Evolutionary conservation across 371 early-diverging fungal species (phyloP), one percentile per base, ranked within the genome.

Genomic region (Gilbertella persicaria): DNA sequence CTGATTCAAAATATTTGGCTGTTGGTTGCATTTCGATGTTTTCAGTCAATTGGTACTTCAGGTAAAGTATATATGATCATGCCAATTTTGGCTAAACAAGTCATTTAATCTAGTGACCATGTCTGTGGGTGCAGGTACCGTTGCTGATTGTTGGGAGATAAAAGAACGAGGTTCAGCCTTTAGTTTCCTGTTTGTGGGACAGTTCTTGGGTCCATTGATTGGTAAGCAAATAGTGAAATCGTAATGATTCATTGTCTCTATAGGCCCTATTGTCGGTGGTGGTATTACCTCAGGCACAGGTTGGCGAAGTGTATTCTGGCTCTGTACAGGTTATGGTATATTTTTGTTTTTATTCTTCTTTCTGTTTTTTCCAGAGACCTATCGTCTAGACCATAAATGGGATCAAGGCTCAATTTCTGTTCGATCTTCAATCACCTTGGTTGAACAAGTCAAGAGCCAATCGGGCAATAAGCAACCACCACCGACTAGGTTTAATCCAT

Each of bases 41-140:
- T 92, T 40, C 93, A 92, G 58, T 67, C 88, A n/a, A 58, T 78
- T 29, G 91, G 91, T 3, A 71, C 86, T 9, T 84, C 87, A 12
- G 86, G 86, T 49, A 82, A 17, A 45, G 6, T 20, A 14, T 21
- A 35, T 26, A 10, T 17, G 17, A 7, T 12, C 19, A 25, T 29
- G 37, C 9, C 28, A 26, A 5, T 23, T 37, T n/a, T n/a, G n/a
- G n/a, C n/a, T n/a, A n/a, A n/a, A n/a, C n/a, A n/a, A n/a, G n/a
- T n/a, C n/a, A n/a, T 36, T 17, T 39, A 28, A 36, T 7, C 20
- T 29, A 71, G 72, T 64, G 12, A 67, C 72, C 12, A 67, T 65
- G 59, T 73, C 73, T 39, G 68, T 72, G 19, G 73, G 73, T 37
- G 69, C 73, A 43, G 65, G 73, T n/a, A 65, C 66, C 3, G 66